These are phyloP conservation scores for Pleurotus platypus DNA, from an alignment of 768 basidiomycete genomes.

Conservation along the genomic window DNA sequence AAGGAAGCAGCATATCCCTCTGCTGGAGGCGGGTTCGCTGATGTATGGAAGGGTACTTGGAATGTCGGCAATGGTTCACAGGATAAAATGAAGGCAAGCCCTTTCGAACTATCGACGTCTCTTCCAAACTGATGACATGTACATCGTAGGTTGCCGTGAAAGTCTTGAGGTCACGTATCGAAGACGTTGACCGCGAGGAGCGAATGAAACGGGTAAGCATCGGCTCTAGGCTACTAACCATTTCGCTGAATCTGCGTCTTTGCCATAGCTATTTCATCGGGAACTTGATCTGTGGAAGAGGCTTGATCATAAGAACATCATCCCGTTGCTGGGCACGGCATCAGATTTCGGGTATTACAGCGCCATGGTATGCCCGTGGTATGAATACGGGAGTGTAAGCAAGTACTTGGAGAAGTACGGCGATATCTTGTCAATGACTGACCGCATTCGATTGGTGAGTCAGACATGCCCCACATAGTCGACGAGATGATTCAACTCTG, in stretches of 20 bases:
- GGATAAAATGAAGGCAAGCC: constrained; percentile 11
- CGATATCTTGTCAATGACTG: constrained; percentile 28
- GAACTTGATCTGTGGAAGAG: constrained; percentile 35
- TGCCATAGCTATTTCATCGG: constrained; percentile 25
- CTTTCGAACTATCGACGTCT: constrained; percentile 9
- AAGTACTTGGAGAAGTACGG: constrained; percentile 33
- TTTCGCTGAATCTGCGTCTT: not conserved
- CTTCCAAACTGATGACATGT: not conserved
- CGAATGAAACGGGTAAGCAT: constrained; percentile 26
- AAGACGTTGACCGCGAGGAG: constrained; percentile 26
- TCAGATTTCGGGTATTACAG: constrained; percentile 33
- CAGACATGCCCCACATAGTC: not conserved
- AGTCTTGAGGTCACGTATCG: constrained; percentile 29
- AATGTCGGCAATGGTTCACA: constrained; percentile 17
- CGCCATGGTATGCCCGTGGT: constrained; percentile 39
- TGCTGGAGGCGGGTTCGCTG: constrained; percentile 41
- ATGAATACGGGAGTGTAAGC: constrained; percentile 33
- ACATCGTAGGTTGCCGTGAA: constrained; percentile 26
- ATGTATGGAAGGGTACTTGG: constrained; percentile 39
- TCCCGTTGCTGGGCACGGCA: constrained; percentile 30
- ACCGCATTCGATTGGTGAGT: constrained; percentile 32
- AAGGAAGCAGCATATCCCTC: constrained; percentile 28
- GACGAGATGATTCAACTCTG: not conserved
- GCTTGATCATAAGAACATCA: constrained; percentile 34
- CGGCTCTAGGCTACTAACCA: not conserved